Evolutionary conservation across 1,284 basidiomycete genomes (phyloP), one percentile per base, ranked within the genome.

Genomic region (Pseudozyma thailandica): DNA sequence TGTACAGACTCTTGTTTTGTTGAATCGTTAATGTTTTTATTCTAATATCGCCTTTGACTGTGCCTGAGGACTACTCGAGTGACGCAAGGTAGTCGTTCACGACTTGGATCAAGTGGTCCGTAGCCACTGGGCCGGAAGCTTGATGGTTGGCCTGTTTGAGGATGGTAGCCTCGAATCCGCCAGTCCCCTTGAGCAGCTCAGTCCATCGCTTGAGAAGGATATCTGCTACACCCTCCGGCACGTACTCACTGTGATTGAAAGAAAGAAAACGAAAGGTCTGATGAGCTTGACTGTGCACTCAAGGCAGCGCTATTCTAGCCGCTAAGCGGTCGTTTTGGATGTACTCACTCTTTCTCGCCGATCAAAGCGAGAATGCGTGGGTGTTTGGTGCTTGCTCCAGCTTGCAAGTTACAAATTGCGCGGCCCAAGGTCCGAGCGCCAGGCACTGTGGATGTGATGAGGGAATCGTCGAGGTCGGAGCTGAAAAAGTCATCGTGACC

Each of bases 401-500:
- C 30, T 28, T 46, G 39, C 6, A 69, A 43, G 18, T 68, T 72
- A 3, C 31, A 12, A 16, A 61, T 41, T 15, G 60, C 74, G 15
- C 51, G 37, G 8, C 42, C 61, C 23, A 63, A 50, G 18, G 53
- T 48, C 6, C 57, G 30, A 12, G 52, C 20, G 20, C 50, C 63
- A 26, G 58, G 51, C 2, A 41, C 13, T 23, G 18, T 53, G 15
- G 42, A 15, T 16, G 51, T 58, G 48, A 79, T 70, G 21, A 41
- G 21, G 1, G 50, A 42, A 26, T 77, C 60, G 13, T 27, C 23
- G 31, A 80, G 60, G 26, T 75, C 64, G n/a, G 59, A 61, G 46
- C 70, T 74, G 59, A 82, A 82, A 20, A 74, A 77, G 54, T 82
- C 80, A 46, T 82, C 80, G 54, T 80, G 69, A 6, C 75, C 79